Base-by-base conservation (phyloP, 2,329 filamentous ascomycete genomes). In the Phaeophleospora eucalypticola region DNA sequence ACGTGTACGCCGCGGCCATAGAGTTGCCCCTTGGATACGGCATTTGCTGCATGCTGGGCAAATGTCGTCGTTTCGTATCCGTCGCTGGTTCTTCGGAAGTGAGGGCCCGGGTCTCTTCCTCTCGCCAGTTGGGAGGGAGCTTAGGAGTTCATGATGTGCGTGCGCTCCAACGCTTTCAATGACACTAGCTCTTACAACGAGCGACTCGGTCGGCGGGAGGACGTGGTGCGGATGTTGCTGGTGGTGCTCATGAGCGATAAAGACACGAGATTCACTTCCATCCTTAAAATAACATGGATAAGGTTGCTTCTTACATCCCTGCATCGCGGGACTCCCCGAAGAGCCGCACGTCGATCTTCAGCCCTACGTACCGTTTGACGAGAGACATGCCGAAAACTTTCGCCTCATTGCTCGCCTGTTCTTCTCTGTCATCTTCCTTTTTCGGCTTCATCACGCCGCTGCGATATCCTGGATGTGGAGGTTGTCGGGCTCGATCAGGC, bases 1-100 rank as follows among this genome's bases (percentile, higher is more conserved):
- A 41, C 8, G 50, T 76, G 70, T 87, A 91, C 21, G 84, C 83
- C 83, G 81, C 57, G 86, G 81, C 64, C 85, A 82, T 56, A 14
- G 87, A 91, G 63, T 36, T 38, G 72, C 91, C 95, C 68, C 89
- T 85, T 62, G 88, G 81, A 45, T 89, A 83, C 54, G 90, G 89
- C 76, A 91, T 89, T 68, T 95, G 90, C 89, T 60, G 48, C 58
- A 60, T 61, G 24, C 24, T 29, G 24, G 24, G 24, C 24, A 29
- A 29, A 12, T 29, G 24, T 29, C 24, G 24, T 29, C 24, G 24
- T 6, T 34, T 46, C 33, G 46, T 34, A 18, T 35, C 43, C 34
- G 33, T 15, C 37, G 37, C 18, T 8, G 37, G 37, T 39, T 39
- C 34, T 36, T 40, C 46, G 41, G 16, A 12, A 29, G 24, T 20